Base-by-base conservation (phyloP, 768 basidiomycete genomes). In the Mycena leptocephala region DNA sequence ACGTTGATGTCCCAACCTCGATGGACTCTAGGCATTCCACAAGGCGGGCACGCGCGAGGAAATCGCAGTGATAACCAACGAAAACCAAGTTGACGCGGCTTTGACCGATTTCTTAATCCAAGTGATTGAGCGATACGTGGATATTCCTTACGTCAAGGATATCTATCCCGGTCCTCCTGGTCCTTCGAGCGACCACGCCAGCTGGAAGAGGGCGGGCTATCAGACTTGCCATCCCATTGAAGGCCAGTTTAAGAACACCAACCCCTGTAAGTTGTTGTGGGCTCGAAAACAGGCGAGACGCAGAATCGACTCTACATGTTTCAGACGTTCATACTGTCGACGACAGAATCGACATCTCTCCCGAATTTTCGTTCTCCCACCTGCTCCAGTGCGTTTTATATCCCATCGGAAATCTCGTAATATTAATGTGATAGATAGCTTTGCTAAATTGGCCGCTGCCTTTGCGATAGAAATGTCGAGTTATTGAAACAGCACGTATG, bases 311-410 rank as follows among this genome's bases (percentile, higher is more conserved):
- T n/a, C n/a, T n/a, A n/a, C n/a, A n/a, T n/a, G n/a, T n/a, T n/a
- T n/a, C n/a, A n/a, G n/a, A 93, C 90, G 92, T 81, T 76, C n/a
- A n/a, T n/a, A 43, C 37, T 41, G 58, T 20, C 16, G n/a, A 71
- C 67, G 92, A 92, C 80, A 89, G 88, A 28, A 90, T 90, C 48
- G 92, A 93, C 73, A 83, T 90, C 67, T 91, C 91, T 18, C 80
- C 85, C 10, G 93, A 93, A 80, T 94, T 94, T 83, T 92, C 90
- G 63, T 95, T 93, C 78, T 84, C 85, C 18, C 93, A 94, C 79
- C 92, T 93, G 90, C 75, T 89, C 65, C 89, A 92, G 83, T 76
- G 35, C 18, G 77, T 78, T 26, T 8, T 37, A 37, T n/a, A n/a
- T 37, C 9, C 35, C 24, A 22, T 10, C 24, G 14, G 16, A 3